Percentiles rank a stretch among this genome's conserved stretches.
phyloP scores from a whole-genome alignment of 1,284 basidiomycete species.

The Cutaneotrichosporon mucoides region DNA sequence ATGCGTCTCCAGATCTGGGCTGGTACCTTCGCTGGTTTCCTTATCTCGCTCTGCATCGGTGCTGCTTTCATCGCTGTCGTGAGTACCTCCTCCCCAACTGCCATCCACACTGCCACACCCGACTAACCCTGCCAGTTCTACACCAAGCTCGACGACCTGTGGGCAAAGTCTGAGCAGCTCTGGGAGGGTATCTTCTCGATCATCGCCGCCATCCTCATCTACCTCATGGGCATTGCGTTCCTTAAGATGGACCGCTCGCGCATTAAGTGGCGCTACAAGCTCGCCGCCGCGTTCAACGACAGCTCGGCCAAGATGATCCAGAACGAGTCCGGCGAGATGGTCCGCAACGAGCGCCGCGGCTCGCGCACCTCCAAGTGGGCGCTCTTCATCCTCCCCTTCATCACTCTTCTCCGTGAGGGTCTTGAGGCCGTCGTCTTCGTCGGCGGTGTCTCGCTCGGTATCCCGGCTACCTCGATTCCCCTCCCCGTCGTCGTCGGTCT shows the following conservation, averaged over 20 bases:
- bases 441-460: constrained; percentile 80
- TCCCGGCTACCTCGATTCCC: constrained; percentile 76
- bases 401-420: constrained; percentile 83
- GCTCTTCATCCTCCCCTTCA: constrained; percentile 78
- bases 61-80: constrained; percentile 54
- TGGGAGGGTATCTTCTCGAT: constrained; percentile 71
- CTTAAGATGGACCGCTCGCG: constrained; percentile 63
- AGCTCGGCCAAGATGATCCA: constrained; percentile 4
- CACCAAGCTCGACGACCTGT: constrained; percentile 55
- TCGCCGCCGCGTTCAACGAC: constrained; percentile 67
- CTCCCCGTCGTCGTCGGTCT: constrained; percentile 81
- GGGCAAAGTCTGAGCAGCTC: constrained; percentile 50
- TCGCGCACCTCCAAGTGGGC: constrained; percentile 65
- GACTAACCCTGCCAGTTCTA: constrained; percentile 45
- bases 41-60: constrained; percentile 67
- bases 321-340: constrained; percentile 10
- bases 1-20: constrained; percentile 64
- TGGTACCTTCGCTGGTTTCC: constrained; percentile 69
- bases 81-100: constrained; percentile 19
- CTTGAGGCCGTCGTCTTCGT: constrained; percentile 91
- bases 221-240: constrained; percentile 73
- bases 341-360: constrained; percentile 25
- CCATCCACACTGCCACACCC: not conserved
- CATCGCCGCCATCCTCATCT: constrained; percentile 77
- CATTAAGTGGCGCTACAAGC: constrained; percentile 84